Base-by-base conservation (phyloP, 805 yeast genomes). In the Limtongia smithiae region DNA sequence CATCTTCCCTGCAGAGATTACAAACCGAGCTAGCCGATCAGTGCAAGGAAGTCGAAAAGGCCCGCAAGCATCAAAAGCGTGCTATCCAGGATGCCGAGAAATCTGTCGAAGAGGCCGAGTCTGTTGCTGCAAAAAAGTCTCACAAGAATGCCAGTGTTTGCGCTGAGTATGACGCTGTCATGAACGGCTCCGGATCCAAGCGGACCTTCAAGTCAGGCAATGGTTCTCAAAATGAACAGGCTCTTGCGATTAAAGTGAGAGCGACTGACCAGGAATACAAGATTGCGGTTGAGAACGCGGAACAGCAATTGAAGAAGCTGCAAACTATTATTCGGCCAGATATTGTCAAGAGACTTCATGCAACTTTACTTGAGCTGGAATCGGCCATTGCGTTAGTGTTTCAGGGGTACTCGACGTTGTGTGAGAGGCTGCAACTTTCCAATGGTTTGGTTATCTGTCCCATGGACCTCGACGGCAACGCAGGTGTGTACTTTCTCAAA, bases 181-280 rank as follows among this genome's bases (percentile, higher is more conserved):
- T 83, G 62, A 75, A 81, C 37, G 77, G 86, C 0, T 97, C 91
- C 64, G 96, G 95, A 18, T 76, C 83, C 49, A 86, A 85, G 66
- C 87, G 87, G 60, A 81, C 90, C 44, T 45, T 54, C 37, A 83
- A 85, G 51, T 78, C 86, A 35, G 83, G 83, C 58, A 80, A 85
- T 1, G 83, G 82, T 44, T 79, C 76, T 41, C 97, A 91, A 34
- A 85, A 83, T 64, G 97, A 93, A 64, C 97, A 91, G 63, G 96
- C 90, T 42, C 71, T 91, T 17, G 80, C 77, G 53, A 71, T 82
- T 46, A 90, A 91, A 63, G 86, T 93, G 40, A 86, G 83, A 57
- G 68, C 73, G 46, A 94, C 97, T 0, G 97, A 93, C 66, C 76
- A 78, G 46, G 98, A 93, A 55, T 93, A 88, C 69, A 81, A 82